phyloP scores from a whole-genome alignment of 148 eudicot species.

The Camellia granthamiana region DNA sequence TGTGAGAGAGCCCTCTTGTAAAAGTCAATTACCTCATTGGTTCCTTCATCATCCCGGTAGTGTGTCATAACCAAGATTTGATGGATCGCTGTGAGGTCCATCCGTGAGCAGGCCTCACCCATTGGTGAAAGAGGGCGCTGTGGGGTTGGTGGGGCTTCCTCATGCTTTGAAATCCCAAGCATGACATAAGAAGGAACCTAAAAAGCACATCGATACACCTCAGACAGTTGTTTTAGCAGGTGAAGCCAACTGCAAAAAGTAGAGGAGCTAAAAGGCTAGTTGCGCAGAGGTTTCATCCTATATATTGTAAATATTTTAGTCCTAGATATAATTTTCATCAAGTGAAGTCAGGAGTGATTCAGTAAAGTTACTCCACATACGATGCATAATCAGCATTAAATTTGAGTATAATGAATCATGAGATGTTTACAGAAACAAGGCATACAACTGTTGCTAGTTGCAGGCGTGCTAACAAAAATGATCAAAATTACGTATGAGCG shows the following conservation, averaged over 20 bases:
- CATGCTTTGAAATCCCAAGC: conserved; percentile 74
- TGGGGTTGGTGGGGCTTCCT: conserved; percentile 72
- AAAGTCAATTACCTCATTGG: conserved; percentile 67
- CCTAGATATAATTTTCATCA: background rate
- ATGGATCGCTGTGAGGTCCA: conserved; percentile 91
- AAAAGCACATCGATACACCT: conserved; percentile 5
- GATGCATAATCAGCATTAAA: background rate
- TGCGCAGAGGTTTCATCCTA: background rate
- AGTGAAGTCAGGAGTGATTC: background rate
- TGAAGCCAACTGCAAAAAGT: background rate
- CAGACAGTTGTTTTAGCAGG: background rate
- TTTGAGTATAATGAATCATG: background rate
- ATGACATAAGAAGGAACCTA: conserved; percentile 70
- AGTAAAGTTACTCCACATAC: background rate
- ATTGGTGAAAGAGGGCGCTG: conserved; percentile 70
- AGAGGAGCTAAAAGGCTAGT: background rate
- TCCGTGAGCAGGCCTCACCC: conserved; percentile 93
- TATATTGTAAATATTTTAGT: background rate
- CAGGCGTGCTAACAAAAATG: background rate
- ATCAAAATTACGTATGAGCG: background rate
- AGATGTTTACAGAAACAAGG: background rate
- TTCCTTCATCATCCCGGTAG: conserved; percentile 87
- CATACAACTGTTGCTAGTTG: background rate
- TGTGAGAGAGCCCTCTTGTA: background rate
- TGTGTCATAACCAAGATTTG: conserved; percentile 60